Conservation (phyloP, 208 protist species). For the Kentomonas sorsogonicus region DNA sequence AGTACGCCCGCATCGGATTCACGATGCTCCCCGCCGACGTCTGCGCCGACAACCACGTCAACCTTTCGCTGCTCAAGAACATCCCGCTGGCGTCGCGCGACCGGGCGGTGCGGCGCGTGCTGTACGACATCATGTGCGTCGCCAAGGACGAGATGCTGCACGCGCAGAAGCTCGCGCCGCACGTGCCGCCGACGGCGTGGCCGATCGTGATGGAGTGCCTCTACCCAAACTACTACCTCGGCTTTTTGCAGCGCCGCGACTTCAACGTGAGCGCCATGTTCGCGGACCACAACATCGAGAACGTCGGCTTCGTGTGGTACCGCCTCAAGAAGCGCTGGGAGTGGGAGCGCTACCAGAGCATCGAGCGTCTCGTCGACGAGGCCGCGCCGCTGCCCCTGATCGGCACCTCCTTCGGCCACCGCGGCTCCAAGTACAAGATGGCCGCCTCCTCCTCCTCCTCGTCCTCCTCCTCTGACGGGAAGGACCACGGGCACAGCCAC, state of each 20-base stretch:
- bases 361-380: slow-evolving; percentile 64
- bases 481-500: too few relatives aligned
- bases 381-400: slow-evolving; percentile 66
- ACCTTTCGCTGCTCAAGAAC: slow-evolving; percentile 79
- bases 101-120: slow-evolving; percentile 59
- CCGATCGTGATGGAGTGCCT: slow-evolving; percentile 82
- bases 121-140: slow-evolving; percentile 84
- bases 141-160: slow-evolving; percentile 84
- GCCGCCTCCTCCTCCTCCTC: slow-evolving; percentile 9
- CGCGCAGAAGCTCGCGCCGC: slow-evolving; percentile 52
- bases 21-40: slow-evolving; percentile 86
- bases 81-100: slow-evolving; percentile 77
- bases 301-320: slow-evolving; percentile 77
- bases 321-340: slow-evolving; percentile 80
- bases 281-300: slow-evolving; percentile 84
- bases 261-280: slow-evolving; percentile 89
- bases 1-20: slow-evolving; percentile 83
- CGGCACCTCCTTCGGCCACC: slow-evolving; percentile 38
- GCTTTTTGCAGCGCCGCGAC: slow-evolving; percentile 74
- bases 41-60: slow-evolving; percentile 85
- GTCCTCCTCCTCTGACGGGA: neutral
- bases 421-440: slow-evolving; percentile 65
- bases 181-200: slow-evolving; percentile 66
- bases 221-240: slow-evolving; percentile 86
- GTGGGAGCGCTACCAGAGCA: slow-evolving; percentile 70